Evolutionary conservation across 2,329 filamentous ascomycete species (phyloP).

Genomic region (Nothophoma quercina): DNA sequence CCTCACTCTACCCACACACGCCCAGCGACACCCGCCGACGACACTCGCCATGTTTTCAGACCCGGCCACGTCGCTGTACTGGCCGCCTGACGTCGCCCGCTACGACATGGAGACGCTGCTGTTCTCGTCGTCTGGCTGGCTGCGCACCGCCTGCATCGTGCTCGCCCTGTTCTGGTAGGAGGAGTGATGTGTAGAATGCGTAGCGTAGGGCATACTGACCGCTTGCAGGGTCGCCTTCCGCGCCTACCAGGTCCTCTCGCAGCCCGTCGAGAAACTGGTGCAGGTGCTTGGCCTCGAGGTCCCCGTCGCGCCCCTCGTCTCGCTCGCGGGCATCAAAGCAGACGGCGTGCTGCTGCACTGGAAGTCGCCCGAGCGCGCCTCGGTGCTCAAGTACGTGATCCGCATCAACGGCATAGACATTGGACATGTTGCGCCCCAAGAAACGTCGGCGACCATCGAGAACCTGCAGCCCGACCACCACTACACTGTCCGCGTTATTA

Average conservation of each 20-base stretch:
- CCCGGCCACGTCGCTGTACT: slow-evolving; percentile 40
- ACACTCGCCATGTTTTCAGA: slow-evolving; percentile 43
- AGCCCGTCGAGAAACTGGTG: slow-evolving; percentile 89
- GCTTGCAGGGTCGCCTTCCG: slow-evolving; percentile 77
- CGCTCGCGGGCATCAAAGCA: slow-evolving; percentile 85
- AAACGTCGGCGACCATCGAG: slow-evolving; percentile 90
- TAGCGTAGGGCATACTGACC: background rate
- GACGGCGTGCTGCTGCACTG: slow-evolving; percentile 91
- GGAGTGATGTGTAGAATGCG: too few species aligned
- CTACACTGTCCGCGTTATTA: slow-evolving; percentile 92
- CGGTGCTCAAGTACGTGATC: slow-evolving; percentile 86
- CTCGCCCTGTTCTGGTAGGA: slow-evolving; percentile 49
- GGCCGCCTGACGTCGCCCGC: slow-evolving; percentile 44
- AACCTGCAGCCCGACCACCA: slow-evolving; percentile 86
- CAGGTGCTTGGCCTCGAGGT: slow-evolving; percentile 93
- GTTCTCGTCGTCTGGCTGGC: slow-evolving; percentile 46
- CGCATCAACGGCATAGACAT: slow-evolving; percentile 94
- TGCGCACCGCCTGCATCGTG: slow-evolving; percentile 45
- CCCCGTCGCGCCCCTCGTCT: slow-evolving; percentile 86
- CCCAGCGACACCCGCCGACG: background rate
- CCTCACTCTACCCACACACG: too few species aligned
- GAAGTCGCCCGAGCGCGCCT: slow-evolving; percentile 72
- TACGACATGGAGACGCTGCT: slow-evolving; percentile 47
- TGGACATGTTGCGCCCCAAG: slow-evolving; percentile 80
- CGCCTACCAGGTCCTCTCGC: slow-evolving; percentile 86